Conservation (phyloP, 495 filamentous ascomycete species). For the Barbatosphaeria neglecta region DNA sequence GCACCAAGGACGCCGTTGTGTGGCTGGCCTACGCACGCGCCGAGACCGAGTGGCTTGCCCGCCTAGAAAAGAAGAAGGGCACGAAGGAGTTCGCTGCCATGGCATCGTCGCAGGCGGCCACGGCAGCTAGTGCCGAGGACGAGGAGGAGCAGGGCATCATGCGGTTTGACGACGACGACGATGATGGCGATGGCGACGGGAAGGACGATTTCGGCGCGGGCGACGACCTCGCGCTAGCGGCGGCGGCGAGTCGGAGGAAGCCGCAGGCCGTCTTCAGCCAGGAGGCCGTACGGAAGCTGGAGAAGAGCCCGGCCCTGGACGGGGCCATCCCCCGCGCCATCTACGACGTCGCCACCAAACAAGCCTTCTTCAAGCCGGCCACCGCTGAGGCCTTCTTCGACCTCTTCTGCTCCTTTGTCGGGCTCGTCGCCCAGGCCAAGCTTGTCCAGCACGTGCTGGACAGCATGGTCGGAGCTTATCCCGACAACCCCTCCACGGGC, state of each 20-base stretch:
- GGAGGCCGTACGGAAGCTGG: conserved; percentile 45
- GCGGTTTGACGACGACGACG: conserved; percentile 25
- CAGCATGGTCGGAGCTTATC: conserved; percentile 44
- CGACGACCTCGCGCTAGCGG: conserved; percentile 30
- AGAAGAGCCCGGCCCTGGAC: conserved; percentile 67
- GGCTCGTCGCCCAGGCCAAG: conserved; percentile 49
- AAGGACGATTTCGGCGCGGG: conserved; percentile 20
- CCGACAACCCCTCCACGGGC: conserved; percentile 45
- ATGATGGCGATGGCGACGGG: conserved; percentile 28
- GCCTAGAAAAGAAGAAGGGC: conserved; percentile 61
- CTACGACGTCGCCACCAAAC: conserved; percentile 76
- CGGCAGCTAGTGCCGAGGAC: not conserved
- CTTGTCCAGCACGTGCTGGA: conserved; percentile 70
- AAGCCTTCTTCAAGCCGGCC: conserved; percentile 50
- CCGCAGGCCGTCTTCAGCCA: conserved; percentile 40
- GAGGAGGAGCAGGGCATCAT: conserved; percentile 5
- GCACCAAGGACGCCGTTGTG: conserved; percentile 53
- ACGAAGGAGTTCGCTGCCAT: conserved; percentile 43
- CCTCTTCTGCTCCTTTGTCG: conserved; percentile 57
- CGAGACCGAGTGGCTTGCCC: conserved; percentile 83
- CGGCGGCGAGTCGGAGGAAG: conserved; percentile 11
- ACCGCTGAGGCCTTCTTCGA: conserved; percentile 70
- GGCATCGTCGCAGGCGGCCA: conserved; percentile 14
- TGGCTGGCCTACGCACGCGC: conserved; percentile 88
- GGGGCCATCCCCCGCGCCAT: conserved; percentile 89